Evolutionary conservation across 352 stramenopile species (phyloP).

Genomic region (Discostella stelligera): DNA sequence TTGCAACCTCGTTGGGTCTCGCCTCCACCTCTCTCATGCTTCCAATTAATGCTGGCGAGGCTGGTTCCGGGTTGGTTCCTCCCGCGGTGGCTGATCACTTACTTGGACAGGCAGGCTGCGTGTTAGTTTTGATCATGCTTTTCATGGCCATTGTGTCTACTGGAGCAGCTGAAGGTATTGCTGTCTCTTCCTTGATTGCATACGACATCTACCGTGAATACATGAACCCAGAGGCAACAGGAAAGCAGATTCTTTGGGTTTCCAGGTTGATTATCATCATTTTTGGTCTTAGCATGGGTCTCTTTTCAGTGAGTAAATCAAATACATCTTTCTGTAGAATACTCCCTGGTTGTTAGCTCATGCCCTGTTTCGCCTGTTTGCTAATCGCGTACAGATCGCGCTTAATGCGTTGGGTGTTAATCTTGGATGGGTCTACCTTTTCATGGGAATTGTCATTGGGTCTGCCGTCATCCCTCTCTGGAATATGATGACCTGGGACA

Average conservation of each 20-base stretch:
- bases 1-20: constrained; percentile 84
- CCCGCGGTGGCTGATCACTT: constrained; percentile 82
- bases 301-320: constrained; percentile 81
- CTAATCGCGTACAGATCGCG: constrained; percentile 32
- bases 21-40: constrained; percentile 83
- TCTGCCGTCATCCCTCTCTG: constrained; percentile 83
- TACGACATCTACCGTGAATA: constrained; percentile 87
- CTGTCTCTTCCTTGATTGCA: constrained; percentile 82
- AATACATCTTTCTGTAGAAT: no score
- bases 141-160: constrained; percentile 88
- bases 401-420: constrained; percentile 68
- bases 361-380: no score
- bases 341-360: no score
- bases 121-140: constrained; percentile 85
- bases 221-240: constrained; percentile 83
- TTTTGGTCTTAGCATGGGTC: constrained; percentile 83
- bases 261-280: constrained; percentile 78
- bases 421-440: constrained; percentile 86
- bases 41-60: constrained; percentile 79
- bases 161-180: constrained; percentile 84
- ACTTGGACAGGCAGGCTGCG: constrained; percentile 75
- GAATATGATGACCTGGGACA: constrained; percentile 85
- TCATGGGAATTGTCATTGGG: constrained; percentile 86
- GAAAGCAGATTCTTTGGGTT: constrained; percentile 81
- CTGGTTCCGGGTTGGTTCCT: constrained; percentile 81